Evolutionary conservation across 2,329 filamentous ascomycete genomes (phyloP).

Genomic region (Thermothelomyces thermophilus): DNA sequence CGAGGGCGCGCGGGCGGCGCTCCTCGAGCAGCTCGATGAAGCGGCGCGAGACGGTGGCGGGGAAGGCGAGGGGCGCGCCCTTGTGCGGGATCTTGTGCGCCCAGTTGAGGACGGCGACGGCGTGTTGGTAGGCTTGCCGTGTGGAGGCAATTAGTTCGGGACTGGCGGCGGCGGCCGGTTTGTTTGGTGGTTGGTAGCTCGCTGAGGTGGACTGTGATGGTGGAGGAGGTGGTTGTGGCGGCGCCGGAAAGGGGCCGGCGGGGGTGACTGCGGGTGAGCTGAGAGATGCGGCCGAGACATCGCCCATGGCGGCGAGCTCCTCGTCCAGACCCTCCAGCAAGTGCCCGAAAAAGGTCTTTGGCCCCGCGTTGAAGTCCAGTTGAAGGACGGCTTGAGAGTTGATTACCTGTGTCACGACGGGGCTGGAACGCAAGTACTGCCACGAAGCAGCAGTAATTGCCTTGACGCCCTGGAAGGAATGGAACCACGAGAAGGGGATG

Average conservation of each 20-base stretch:
- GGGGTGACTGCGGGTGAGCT: background rate
- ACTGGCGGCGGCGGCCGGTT: conserved; percentile 14
- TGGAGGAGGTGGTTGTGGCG: background rate
- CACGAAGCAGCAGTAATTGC: conserved; percentile 58
- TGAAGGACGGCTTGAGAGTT: conserved; percentile 58
- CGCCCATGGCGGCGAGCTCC: conserved; percentile 38
- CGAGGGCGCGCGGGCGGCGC: conserved; percentile 54
- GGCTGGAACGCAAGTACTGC: conserved; percentile 55
- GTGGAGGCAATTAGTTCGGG: conserved; percentile 31
- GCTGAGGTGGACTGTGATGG: background rate
- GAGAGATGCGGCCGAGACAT: conserved; percentile 7
- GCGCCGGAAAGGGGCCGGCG: conserved; percentile 1
- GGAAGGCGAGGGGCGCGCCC: conserved; percentile 54
- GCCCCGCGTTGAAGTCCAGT: conserved; percentile 49
- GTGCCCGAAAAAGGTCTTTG: conserved; percentile 54
- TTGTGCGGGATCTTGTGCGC: conserved; percentile 55
- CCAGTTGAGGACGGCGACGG: conserved; percentile 61
- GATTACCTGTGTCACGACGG: conserved; percentile 54
- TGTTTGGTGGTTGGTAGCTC: conserved; percentile 26
- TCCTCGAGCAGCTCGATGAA: conserved; percentile 55
- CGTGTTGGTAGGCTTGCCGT: conserved; percentile 54
- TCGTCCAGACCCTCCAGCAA: conserved; percentile 52
- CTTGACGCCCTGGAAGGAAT: conserved; percentile 61
- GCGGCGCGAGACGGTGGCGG: conserved; percentile 55
- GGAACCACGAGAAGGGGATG: conserved; percentile 59